A percentile compares a stretch with the other conserved stretches of the same genome.
Evolutionary conservation across 306 rosid species (phyloP).

Genomic region (Dryas octopetala): DNA sequence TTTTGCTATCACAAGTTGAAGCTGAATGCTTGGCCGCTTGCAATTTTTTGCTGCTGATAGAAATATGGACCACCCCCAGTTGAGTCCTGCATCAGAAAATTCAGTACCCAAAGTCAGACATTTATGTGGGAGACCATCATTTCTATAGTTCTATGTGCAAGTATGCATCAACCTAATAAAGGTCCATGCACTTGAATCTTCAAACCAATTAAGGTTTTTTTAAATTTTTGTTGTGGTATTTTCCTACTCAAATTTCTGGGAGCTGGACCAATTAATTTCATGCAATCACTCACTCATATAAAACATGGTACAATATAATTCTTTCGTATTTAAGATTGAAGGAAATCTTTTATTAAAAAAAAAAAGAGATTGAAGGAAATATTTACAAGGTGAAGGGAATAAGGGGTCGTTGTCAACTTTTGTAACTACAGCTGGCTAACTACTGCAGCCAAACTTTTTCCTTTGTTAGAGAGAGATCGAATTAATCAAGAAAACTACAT

Average conservation of each 20-base stretch:
- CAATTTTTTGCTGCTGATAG: not conserved
- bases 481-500: not conserved
- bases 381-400: not conserved
- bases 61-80: not conserved
- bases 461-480: not conserved
- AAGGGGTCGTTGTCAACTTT: conserved; percentile 41
- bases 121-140: not conserved
- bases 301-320: not conserved
- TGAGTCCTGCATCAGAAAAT: not conserved
- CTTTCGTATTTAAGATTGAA: not conserved
- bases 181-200: not conserved
- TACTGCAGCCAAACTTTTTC: not conserved
- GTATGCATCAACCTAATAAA: not conserved
- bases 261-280: not conserved
- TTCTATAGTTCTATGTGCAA: not conserved
- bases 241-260: not conserved
- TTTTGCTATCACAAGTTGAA: not conserved
- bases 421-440: conserved; percentile 33
- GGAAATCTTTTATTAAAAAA: too few species aligned
- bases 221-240: not conserved
- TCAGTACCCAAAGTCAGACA: not conserved
- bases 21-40: too few species aligned
- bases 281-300: not conserved
- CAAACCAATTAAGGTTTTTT: too few species aligned
- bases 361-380: not conserved